These are phyloP conservation scores for Pyrus bretschneideri DNA, from an alignment of 306 rosid species.

Conservation along the genomic window DNA sequence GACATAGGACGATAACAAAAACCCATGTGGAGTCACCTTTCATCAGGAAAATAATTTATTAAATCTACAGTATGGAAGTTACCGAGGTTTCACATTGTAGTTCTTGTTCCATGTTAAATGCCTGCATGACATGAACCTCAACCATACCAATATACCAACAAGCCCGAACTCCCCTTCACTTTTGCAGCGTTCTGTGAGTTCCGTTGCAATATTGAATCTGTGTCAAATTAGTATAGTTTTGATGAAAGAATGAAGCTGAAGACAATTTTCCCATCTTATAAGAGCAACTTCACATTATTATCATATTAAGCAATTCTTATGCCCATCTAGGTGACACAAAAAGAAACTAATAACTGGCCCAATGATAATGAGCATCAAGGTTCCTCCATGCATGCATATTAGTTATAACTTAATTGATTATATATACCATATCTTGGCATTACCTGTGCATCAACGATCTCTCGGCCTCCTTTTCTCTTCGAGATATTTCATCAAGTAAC, in stretches of 20 bases:
- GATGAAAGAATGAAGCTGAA: background rate
- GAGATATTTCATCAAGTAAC: conserved; percentile 32
- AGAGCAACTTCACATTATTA: background rate
- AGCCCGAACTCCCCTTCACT: conserved; percentile 25
- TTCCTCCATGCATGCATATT: no score
- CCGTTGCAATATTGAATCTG: conserved; percentile 33
- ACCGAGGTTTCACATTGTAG: conserved; percentile 39
- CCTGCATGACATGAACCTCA: conserved; percentile 34
- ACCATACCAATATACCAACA: conserved; percentile 33
- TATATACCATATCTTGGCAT: background rate
- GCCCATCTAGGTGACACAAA: background rate
- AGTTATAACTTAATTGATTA: background rate
- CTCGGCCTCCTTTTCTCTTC: conserved; percentile 33
- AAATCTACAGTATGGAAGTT: background rate
- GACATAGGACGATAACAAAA: background rate
- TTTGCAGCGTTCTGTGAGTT: conserved; percentile 25
- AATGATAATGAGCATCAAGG: background rate
- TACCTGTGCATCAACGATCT: conserved; percentile 42
- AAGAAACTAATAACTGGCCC: background rate
- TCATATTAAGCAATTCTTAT: conserved; percentile 1
- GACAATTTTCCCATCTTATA: background rate
- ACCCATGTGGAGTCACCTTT: background rate
- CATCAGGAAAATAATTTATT: background rate
- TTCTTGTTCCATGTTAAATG: conserved; percentile 39
- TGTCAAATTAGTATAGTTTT: background rate